Base-by-base conservation (phyloP, 2,329 filamentous ascomycete genomes). In the Fusarium ambrosium region DNA sequence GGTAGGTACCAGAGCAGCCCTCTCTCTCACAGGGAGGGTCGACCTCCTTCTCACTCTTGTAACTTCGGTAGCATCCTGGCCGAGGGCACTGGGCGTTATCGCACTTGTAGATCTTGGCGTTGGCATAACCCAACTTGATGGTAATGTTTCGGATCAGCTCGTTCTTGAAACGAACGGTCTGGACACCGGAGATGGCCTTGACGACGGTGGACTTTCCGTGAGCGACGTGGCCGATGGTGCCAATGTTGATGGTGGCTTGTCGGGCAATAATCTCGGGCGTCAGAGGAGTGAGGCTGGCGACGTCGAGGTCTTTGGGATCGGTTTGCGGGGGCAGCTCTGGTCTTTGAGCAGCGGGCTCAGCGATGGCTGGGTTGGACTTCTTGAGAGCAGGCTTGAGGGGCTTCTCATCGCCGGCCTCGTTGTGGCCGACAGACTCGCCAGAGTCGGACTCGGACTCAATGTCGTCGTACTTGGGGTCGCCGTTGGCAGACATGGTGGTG, bases 151-250 rank as follows among this genome's bases (percentile, higher is more conserved):
- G 91, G 87, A 98, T 97, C 86, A 98, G 88, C 87, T 99, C 97
- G 88, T 98, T 99, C 93, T 99, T 99, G 90, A 99, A 99, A 79
- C 97, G 92, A 82, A 99, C 97, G 20, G 97, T 99, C 90, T 99
- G 97, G 75, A 99, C 97, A 73, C 97, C 97, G 2, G 97, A 98
- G 80, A 99, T 98, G 80, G 97, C 97, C 90, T 99, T 99, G 80
- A 99, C 97, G 61, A 99, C 97, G 24, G 97, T 99, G 72, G 95
- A 98, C 86, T 98, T 98, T 83, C 96, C 96, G 93, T 98, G 96
- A 82, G 97, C 97, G 89, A 98, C 96, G 85, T 98, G 97, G 66
- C 96, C 96, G 85, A 99, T 98, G 72, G 97, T 98, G 76, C 96
- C 97, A 80, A 98, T 98, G 87, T 98, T 98, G 89, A 98, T 98